A percentile compares a stretch with the other conserved stretches of the same genome.
phyloP scores from a whole-genome alignment of 371 early-diverging fungal species.

The Mucor circinelloides region DNA sequence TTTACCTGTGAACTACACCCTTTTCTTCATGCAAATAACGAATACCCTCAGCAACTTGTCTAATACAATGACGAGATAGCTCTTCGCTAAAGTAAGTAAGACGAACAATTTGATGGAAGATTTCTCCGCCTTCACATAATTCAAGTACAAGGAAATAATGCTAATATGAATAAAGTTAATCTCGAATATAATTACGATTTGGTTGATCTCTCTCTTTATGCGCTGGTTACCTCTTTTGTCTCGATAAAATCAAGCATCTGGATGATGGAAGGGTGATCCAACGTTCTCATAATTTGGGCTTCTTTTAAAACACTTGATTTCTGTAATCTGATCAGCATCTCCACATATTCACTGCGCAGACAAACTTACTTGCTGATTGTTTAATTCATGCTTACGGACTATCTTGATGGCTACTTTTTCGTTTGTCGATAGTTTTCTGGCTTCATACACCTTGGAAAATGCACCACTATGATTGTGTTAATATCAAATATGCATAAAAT shows the following conservation, averaged over 20 bases:
- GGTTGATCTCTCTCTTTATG: background rate
- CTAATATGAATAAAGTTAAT: constrained; percentile 1
- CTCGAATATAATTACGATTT: background rate
- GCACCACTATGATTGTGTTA: constrained; percentile 65
- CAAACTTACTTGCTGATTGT: constrained; percentile 54
- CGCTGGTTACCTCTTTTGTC: constrained; percentile 56
- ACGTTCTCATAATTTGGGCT: constrained; percentile 79
- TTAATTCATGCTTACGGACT: constrained; percentile 65
- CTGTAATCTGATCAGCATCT: constrained; percentile 30
- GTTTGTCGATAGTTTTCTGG: constrained; percentile 55
- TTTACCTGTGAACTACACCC: constrained; percentile 70
- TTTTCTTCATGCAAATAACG: constrained; percentile 79
- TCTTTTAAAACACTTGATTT: constrained; percentile 85
- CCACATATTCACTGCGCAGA: background rate
- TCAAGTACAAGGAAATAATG: constrained; percentile 34
- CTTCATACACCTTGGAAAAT: constrained; percentile 83
- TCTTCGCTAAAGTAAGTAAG: constrained; percentile 65
- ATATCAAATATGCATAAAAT: background rate
- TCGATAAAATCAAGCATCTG: constrained; percentile 70
- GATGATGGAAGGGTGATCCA: constrained; percentile 83
- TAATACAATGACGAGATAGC: constrained; percentile 73
- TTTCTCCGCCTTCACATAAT: constrained; percentile 64
- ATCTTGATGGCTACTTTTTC: constrained; percentile 85
- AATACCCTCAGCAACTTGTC: constrained; percentile 86
- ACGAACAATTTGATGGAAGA: constrained; percentile 65